Evolutionary conservation across 2,329 filamentous ascomycete genomes (phyloP).

Genomic region (Claviceps spartinae): DNA sequence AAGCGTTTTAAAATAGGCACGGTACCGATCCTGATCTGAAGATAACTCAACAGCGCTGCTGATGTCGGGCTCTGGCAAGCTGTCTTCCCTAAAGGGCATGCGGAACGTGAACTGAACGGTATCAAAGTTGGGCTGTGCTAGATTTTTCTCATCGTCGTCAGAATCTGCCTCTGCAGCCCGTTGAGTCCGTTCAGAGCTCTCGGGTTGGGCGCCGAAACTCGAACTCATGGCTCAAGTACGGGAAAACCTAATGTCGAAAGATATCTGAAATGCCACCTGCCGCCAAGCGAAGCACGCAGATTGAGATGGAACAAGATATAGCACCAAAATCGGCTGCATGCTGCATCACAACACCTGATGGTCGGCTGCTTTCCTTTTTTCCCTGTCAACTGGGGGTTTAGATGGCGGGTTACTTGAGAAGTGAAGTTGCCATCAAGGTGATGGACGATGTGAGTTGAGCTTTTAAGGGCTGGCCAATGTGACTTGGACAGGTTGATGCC

Average conservation of each 20-base stretch:
- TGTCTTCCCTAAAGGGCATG: conserved; percentile 14
- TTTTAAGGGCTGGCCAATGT: not conserved
- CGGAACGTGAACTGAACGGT: conserved; percentile 23
- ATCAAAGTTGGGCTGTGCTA: not conserved
- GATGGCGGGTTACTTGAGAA: not conserved
- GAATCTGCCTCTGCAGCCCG: not conserved
- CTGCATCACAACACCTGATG: not conserved
- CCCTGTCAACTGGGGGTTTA: not conserved
- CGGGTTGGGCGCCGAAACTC: not conserved
- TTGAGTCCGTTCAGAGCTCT: not conserved
- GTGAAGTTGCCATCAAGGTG: not conserved
- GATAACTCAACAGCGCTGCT: not conserved
- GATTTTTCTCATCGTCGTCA: not conserved
- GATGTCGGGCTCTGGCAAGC: conserved; percentile 21
- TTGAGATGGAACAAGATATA: not conserved
- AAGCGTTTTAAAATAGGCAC: not conserved
- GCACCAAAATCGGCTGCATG: not conserved
- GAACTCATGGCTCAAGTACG: not conserved
- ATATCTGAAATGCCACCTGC: too few species aligned
- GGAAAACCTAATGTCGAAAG: too few species aligned
- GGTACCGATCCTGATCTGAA: not conserved
- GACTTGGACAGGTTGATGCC: not conserved
- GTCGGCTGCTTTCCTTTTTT: not conserved
- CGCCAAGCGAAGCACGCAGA: not conserved
- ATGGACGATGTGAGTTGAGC: not conserved